phyloP scores from a whole-genome alignment of 305 asterid species.

The Fraxinus angustifolia region DNA sequence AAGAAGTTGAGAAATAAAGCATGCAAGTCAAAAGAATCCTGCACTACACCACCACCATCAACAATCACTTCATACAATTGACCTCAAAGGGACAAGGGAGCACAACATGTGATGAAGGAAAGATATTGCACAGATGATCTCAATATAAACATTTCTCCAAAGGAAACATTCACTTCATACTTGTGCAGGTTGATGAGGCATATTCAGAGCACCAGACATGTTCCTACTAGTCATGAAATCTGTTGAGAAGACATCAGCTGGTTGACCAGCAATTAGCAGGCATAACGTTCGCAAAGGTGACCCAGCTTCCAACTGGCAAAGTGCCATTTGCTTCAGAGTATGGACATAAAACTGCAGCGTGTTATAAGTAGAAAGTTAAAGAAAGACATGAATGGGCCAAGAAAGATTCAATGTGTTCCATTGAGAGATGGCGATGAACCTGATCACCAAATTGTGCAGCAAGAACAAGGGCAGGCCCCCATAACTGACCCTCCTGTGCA shows the following conservation, averaged over 20 bases:
- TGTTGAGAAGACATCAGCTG: conserved; percentile 68
- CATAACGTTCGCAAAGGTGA: conserved; percentile 89
- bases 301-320: conserved; percentile 66
- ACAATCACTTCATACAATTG: not conserved
- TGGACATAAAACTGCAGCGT: conserved; percentile 67
- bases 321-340: conserved; percentile 80
- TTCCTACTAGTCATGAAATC: conserved; percentile 39
- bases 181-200: conserved; percentile 56
- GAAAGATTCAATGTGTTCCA: conserved; percentile 9
- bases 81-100: conserved; percentile 14
- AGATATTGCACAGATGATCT: not conserved
- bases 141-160: not conserved
- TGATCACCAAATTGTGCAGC: conserved; percentile 97
- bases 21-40: not conserved
- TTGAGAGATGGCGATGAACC: conserved; percentile 31
- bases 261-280: conserved; percentile 81
- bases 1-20: conserved; percentile 3
- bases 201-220: conserved; percentile 38
- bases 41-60: not conserved
- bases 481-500: conserved; percentile 94
- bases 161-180: conserved; percentile 33
- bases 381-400: conserved; percentile 13
- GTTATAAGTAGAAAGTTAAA: conserved; percentile 4
- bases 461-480: conserved; percentile 97
- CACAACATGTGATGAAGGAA: not conserved